These are phyloP conservation scores for Fusarium lyarnte DNA, from an alignment of 2,329 filamentous ascomycete species.

Conservation along the genomic window DNA sequence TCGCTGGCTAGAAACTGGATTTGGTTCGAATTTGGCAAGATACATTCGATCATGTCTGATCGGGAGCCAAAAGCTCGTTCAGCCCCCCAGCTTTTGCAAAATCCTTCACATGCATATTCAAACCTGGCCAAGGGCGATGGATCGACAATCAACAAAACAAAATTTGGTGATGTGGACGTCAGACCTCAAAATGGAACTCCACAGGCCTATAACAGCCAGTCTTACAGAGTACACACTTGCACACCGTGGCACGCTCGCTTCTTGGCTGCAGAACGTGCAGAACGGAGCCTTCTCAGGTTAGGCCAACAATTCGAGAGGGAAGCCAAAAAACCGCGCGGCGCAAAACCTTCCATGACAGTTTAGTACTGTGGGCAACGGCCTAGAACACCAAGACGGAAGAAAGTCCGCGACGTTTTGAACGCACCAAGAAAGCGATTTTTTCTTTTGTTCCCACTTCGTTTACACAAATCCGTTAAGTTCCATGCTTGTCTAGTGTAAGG, in stretches of 20 bases:
- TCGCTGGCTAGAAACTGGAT: slow-evolving; percentile 7
- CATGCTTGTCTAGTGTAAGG: slow-evolving; percentile 13
- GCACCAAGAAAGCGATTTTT: slow-evolving; percentile 19
- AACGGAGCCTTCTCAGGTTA: slow-evolving; percentile 26
- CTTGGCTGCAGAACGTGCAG: slow-evolving; percentile 23
- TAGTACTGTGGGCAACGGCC: slow-evolving; percentile 33
- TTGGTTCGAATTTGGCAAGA: slow-evolving; percentile 2
- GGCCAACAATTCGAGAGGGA: slow-evolving; percentile 15
- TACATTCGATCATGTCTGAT: slow-evolving; percentile 5
- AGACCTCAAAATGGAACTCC: not conserved
- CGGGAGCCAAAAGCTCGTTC: not conserved
- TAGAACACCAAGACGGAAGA: slow-evolving; percentile 15
- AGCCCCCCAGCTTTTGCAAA: not conserved
- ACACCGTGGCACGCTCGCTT: not conserved
- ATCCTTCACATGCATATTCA: slow-evolving; percentile 4
- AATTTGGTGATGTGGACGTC: slow-evolving; percentile 5
- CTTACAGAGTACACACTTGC: not conserved
- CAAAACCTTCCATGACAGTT: slow-evolving; percentile 27
- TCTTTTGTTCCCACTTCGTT: slow-evolving; percentile 29
- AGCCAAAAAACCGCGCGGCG: slow-evolving; percentile 28
- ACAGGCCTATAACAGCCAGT: not conserved
- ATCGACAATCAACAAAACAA: slow-evolving; percentile 30
- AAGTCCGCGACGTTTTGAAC: slow-evolving; percentile 32
- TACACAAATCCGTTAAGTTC: slow-evolving; percentile 16
- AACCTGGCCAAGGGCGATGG: slow-evolving; percentile 10